phyloP scores from a whole-genome alignment of 257 asterid genomes.

The Fraxinus quadrangulata region DNA sequence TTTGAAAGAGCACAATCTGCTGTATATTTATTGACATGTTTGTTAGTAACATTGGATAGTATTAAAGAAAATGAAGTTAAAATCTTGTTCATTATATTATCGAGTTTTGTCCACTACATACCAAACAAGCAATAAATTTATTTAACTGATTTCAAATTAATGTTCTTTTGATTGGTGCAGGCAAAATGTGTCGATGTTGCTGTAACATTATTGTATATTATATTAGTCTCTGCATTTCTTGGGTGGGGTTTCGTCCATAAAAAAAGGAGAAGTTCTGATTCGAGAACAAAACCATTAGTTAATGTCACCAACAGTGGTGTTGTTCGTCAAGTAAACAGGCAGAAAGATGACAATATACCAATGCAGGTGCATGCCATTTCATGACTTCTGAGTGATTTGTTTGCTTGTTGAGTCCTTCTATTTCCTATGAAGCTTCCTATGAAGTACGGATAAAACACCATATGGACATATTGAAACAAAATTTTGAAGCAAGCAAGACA shows the following conservation, averaged over 20 bases:
- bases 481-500: neutral
- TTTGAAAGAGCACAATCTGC: neutral
- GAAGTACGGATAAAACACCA: neutral
- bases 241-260: slow-evolving; percentile 89
- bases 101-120: neutral
- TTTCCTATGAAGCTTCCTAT: neutral
- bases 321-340: slow-evolving; percentile 71
- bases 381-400: slow-evolving; percentile 8
- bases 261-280: slow-evolving; percentile 52
- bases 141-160: slow-evolving; percentile 12
- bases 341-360: slow-evolving; percentile 82
- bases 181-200: slow-evolving; percentile 92
- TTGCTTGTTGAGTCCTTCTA: neutral
- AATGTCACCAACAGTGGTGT: slow-evolving; percentile 69
- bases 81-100: neutral
- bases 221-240: slow-evolving; percentile 72
- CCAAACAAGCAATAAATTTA: neutral
- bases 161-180: slow-evolving; percentile 50
- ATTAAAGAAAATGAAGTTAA: neutral
- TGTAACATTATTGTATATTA: slow-evolving; percentile 64
- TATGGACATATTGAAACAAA: neutral
- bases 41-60: neutral
- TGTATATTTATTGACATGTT: neutral
- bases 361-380: slow-evolving; percentile 69
- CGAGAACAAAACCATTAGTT: slow-evolving; percentile 71